A percentile compares a stretch with the other conserved stretches of the same genome.
phyloP scores from a whole-genome alignment of 106 monocot species.

The Dendrobium huoshanense region DNA sequence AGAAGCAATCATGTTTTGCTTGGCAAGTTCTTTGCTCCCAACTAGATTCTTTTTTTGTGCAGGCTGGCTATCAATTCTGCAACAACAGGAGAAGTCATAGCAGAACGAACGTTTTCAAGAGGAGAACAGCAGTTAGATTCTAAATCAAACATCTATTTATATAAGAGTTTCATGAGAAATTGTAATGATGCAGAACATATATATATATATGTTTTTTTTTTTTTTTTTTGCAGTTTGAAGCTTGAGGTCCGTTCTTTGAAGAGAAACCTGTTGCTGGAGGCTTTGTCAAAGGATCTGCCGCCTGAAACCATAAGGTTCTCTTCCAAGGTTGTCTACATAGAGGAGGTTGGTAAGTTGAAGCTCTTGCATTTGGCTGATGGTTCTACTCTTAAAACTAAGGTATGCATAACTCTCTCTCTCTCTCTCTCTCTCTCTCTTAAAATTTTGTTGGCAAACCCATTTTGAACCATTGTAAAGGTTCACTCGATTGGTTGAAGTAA shows the following conservation, averaged over 20 bases:
- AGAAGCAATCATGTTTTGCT: too few species aligned
- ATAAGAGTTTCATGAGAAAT: neutral
- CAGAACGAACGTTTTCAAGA: neutral
- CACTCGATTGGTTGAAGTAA: too few species aligned
- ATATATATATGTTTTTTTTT: neutral
- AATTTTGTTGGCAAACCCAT: too few species aligned
- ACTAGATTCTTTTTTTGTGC: neutral
- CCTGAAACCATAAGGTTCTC: constrained; percentile 37
- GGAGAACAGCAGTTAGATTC: neutral
- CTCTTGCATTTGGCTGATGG: constrained; percentile 56
- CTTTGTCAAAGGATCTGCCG: constrained; percentile 43
- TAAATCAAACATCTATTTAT: neutral
- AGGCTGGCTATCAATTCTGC: neutral
- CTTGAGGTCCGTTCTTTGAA: constrained; percentile 38
- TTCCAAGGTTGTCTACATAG: constrained; percentile 46
- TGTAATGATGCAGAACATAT: neutral
- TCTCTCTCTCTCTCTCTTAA: neutral
- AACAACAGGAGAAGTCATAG: neutral
- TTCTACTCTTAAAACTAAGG: constrained; percentile 56
- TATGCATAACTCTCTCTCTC: constrained; percentile 6
- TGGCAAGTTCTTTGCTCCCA: neutral
- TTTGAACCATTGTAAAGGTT: too few species aligned
- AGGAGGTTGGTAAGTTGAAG: constrained; percentile 29
- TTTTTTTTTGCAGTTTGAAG: constrained; percentile 11
- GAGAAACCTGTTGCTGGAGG: constrained; percentile 44